phyloP scores from a whole-genome alignment of 768 basidiomycete genomes.

The Phanerochaete carnosa region DNA sequence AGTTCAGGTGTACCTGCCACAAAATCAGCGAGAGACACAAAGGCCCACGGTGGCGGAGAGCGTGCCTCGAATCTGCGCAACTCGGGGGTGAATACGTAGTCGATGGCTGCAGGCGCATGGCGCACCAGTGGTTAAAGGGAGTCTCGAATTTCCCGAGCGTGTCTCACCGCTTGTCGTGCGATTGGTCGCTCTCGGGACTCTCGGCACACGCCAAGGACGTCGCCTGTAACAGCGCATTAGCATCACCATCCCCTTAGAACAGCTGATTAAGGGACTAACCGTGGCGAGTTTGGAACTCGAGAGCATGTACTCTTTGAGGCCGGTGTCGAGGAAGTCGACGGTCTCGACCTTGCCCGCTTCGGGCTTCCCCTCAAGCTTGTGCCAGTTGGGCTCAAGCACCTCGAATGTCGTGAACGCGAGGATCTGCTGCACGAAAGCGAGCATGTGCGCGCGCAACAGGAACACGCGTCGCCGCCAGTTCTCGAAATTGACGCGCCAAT shows the following conservation, averaged over 20 bases:
- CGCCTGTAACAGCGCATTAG: slow-evolving; percentile 40
- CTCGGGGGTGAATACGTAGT: neutral
- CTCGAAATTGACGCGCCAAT: slow-evolving; percentile 61
- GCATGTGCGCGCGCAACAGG: slow-evolving; percentile 84
- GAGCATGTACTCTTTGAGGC: slow-evolving; percentile 96
- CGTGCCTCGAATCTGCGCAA: slow-evolving; percentile 50
- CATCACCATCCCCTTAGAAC: neutral
- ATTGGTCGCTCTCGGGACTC: slow-evolving; percentile 55
- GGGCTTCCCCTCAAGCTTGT: slow-evolving; percentile 76
- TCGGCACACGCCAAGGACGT: slow-evolving; percentile 65
- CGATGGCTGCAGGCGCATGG: neutral
- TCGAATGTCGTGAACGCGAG: slow-evolving; percentile 92
- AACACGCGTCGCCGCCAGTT: slow-evolving; percentile 87
- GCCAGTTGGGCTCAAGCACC: slow-evolving; percentile 95
- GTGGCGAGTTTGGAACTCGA: slow-evolving; percentile 87
- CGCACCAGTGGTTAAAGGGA: slow-evolving; percentile 90
- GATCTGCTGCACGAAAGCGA: slow-evolving; percentile 92
- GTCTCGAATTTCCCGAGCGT: slow-evolving; percentile 86
- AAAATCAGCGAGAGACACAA: neutral
- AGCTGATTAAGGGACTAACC: slow-evolving; percentile 40
- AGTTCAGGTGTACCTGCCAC: slow-evolving; percentile 54
- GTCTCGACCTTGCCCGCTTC: slow-evolving; percentile 72
- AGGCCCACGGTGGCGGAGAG: slow-evolving; percentile 18
- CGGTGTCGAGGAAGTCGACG: slow-evolving; percentile 96
- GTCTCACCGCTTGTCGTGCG: slow-evolving; percentile 85